Base-by-base conservation (phyloP, 2,329 filamentous ascomycete species). In the Taxawa tesnikishii region DNA sequence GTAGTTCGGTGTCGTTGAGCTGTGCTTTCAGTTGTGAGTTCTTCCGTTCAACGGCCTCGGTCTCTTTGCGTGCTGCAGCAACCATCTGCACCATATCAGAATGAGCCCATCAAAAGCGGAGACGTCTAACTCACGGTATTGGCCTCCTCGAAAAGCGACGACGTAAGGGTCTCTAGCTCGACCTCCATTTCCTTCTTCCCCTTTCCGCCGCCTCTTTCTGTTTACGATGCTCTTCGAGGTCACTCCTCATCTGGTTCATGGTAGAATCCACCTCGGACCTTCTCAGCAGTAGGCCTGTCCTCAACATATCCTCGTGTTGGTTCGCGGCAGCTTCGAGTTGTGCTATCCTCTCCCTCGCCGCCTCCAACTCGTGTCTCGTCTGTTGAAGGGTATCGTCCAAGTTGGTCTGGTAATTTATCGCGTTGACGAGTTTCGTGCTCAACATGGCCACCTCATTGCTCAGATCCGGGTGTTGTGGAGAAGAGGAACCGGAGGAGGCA, bases 71-170 rank as follows among this genome's bases (percentile, higher is more conserved):
- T 23, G 88, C 88, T 11, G 75, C 76, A 25, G 88, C 83, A 32
- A 98, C 90, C 88, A 98, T 96, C 67, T 76, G 40, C 23, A 26
- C 21, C 2, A 33, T 26, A 28, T 50, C 33, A 53, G 39, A 33
- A 25, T 24, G 3, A 13, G 30, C 47, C 37, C 50, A n/a, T n/a
- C n/a, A n/a, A n/a, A n/a, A n/a, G n/a, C n/a, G n/a, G n/a, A n/a
- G n/a, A n/a, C n/a, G n/a, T n/a, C n/a, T 5, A 28, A 52, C 58
- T 38, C 53, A 76, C 73, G 57, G 81, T 87, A 61, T 98, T 96
- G 30, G 90, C 90, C 63, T 98, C 88, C 52, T 96, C 85, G 41
- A 98, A 98, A n/a, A 98, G 68, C 16, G 84, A 85, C 2, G 84
- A 77, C 0, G 90, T 96, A 41, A 98, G 59, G 32, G 75, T 83